Evolutionary conservation across 2,329 filamentous ascomycete species (phyloP).

Genomic region (Claviceps lovelessii): DNA sequence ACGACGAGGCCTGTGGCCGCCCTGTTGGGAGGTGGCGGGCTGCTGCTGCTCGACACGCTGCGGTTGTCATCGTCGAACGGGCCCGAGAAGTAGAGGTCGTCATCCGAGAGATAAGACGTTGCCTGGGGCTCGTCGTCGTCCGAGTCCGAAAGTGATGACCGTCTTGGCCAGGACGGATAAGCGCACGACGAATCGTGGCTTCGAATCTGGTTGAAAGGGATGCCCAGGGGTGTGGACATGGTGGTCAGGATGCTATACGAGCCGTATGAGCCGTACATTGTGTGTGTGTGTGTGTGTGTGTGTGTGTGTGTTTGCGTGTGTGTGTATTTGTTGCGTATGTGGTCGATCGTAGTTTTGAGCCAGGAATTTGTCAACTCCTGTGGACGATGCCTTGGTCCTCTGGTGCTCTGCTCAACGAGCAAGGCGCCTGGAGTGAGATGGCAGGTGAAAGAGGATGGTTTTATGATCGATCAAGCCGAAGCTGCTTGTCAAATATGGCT

Average conservation of each 20-base stretch:
- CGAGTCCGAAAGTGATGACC: slow-evolving; percentile 34
- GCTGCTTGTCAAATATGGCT: not conserved
- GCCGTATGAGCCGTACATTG: slow-evolving; percentile 36
- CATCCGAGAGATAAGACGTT: slow-evolving; percentile 46
- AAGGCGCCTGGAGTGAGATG: not conserved
- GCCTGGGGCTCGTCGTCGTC: slow-evolving; percentile 29
- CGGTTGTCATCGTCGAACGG: slow-evolving; percentile 35
- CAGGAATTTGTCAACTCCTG: not conserved
- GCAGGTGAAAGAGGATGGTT: not conserved
- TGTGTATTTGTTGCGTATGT: not conserved
- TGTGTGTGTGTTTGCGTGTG: not conserved
- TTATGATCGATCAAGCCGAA: not conserved
- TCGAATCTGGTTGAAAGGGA: slow-evolving; percentile 26
- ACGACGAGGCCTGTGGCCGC: slow-evolving; percentile 12
- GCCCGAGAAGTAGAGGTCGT: slow-evolving; percentile 43
- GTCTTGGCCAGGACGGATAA: slow-evolving; percentile 44
- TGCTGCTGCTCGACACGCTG: slow-evolving; percentile 32
- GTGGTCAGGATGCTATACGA: slow-evolving; percentile 36
- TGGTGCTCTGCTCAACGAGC: not conserved
- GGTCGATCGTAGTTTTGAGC: not conserved
- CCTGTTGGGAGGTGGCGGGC: slow-evolving; percentile 20
- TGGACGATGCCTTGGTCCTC: not conserved
- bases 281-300: not conserved
- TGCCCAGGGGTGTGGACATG: slow-evolving; percentile 31
- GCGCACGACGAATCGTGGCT: slow-evolving; percentile 34